These are phyloP conservation scores for Heritiera fomes DNA, from an alignment of 345 rosid genomes.

Conservation along the genomic window DNA sequence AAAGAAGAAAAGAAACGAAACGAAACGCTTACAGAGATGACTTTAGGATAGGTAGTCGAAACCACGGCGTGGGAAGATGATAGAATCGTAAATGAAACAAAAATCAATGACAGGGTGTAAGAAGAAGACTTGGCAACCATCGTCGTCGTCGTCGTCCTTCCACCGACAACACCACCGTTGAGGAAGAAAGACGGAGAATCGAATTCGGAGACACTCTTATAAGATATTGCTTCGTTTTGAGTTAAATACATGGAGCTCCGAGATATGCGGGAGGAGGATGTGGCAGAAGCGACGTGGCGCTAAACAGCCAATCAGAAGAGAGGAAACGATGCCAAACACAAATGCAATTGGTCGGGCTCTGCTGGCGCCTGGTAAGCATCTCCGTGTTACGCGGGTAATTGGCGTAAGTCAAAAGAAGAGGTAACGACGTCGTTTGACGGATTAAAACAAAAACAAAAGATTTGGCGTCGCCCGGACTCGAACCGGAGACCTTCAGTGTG, in stretches of 20 bases:
- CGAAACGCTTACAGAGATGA: constrained; percentile 55
- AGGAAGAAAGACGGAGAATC: too few relatives aligned
- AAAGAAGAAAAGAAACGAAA: neutral
- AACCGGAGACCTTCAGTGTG: constrained; percentile 90
- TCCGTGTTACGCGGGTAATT: neutral
- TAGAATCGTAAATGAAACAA: constrained; percentile 37
- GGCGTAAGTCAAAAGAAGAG: neutral
- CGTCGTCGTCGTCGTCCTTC: neutral
- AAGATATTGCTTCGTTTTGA: too few relatives aligned
- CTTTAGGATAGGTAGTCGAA: constrained; percentile 66
- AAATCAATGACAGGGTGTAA: constrained; percentile 30
- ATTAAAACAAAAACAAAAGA: neutral
- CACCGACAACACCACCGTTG: neutral
- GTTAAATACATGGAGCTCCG: constrained; percentile 14
- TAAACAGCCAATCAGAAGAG: constrained; percentile 37
- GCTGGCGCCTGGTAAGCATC: neutral
- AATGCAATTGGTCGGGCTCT: neutral
- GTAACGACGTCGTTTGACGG: neutral
- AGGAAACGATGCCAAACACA: constrained; percentile 51
- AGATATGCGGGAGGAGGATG: constrained; percentile 23
- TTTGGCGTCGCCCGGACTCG: constrained; percentile 64
- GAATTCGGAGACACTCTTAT: neutral
- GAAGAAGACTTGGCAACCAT: constrained; percentile 29
- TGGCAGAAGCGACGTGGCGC: constrained; percentile 52
- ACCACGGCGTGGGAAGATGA: constrained; percentile 41